Conservation (phyloP, 2,329 filamentous ascomycete species). For the Tetracladium maxilliforme region DNA sequence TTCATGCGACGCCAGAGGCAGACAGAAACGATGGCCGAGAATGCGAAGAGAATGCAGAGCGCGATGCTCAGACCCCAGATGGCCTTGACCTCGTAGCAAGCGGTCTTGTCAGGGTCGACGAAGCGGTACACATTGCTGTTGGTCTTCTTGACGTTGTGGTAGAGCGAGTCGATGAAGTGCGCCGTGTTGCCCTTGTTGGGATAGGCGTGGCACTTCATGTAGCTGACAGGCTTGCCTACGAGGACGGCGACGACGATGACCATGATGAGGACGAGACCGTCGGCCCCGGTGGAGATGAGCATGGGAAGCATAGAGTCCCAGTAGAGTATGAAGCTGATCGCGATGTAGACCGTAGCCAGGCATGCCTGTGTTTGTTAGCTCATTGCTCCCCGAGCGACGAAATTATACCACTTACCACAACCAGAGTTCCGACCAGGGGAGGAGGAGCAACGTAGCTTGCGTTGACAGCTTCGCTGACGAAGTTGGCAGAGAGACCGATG, state of each 20-base stretch:
- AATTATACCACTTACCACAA: slow-evolving; percentile 46
- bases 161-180: slow-evolving; percentile 25
- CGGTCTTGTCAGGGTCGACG: slow-evolving; percentile 37
- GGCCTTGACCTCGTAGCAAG: slow-evolving; percentile 74
- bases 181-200: slow-evolving; percentile 22
- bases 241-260: slow-evolving; percentile 64
- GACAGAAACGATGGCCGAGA: slow-evolving; percentile 40
- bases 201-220: slow-evolving; percentile 52
- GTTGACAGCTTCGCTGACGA: slow-evolving; percentile 61
- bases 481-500: slow-evolving; percentile 70
- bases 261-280: slow-evolving; percentile 58
- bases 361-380: slow-evolving; percentile 41
- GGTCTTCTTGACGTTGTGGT: slow-evolving; percentile 23
- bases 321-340: slow-evolving; percentile 71
- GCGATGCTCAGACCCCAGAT: slow-evolving; percentile 78
- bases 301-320: slow-evolving; percentile 63
- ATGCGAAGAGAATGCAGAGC: slow-evolving; percentile 56
- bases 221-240: slow-evolving; percentile 67
- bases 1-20: slow-evolving; percentile 36
- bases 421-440: slow-evolving; percentile 64
- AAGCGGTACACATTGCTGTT: slow-evolving; percentile 32
- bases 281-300: slow-evolving; percentile 50
- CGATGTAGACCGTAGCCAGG: slow-evolving; percentile 65
- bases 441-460: slow-evolving; percentile 50
- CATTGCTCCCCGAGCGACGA: background rate